Evolutionary conservation across 495 filamentous ascomycete species (phyloP).

Genomic region (Apiosordaria backusii): DNA sequence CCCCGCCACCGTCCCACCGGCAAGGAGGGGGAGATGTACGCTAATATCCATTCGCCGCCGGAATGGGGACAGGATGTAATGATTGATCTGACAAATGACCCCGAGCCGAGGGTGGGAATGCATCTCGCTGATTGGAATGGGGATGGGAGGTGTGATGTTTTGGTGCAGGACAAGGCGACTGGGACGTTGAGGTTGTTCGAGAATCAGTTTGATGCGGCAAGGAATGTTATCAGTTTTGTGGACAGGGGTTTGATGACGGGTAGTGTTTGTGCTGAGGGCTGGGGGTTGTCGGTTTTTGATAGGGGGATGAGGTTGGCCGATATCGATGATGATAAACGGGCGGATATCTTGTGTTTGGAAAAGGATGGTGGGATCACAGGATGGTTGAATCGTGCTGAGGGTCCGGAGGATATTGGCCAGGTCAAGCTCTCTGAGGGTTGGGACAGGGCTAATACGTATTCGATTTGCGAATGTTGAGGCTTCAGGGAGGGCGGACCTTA

Average conservation of each 20-base stretch:
- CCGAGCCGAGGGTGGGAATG: constrained; percentile 3
- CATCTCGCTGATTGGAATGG: constrained; percentile 23
- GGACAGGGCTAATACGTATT: constrained; percentile 26
- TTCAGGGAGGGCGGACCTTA: constrained; percentile 28
- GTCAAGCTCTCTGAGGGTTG: constrained; percentile 23
- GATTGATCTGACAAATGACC: constrained; percentile 4
- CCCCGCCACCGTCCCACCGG: no score
- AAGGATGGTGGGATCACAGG: constrained; percentile 21
- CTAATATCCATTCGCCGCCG: constrained; percentile 12
- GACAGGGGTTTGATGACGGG: not conserved
- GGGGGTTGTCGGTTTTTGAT: constrained; percentile 13
- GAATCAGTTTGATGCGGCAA: constrained; percentile 4
- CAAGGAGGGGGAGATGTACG: no score
- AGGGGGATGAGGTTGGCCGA: constrained; percentile 29
- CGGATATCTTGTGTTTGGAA: constrained; percentile 31
- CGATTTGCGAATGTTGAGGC: constrained; percentile 30
- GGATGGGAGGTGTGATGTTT: constrained; percentile 18
- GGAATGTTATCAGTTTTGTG: not conserved
- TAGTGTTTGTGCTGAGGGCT: constrained; percentile 13
- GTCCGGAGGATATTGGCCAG: constrained; percentile 20
- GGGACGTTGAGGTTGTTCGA: constrained; percentile 9
- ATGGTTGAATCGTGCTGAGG: constrained; percentile 18
- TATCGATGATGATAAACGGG: constrained; percentile 32
- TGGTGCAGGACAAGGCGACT: constrained; percentile 10
- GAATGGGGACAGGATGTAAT: constrained; percentile 2